These are phyloP conservation scores for Cenococcum geophilum DNA, from an alignment of 495 filamentous ascomycete species.

Conservation along the genomic window DNA sequence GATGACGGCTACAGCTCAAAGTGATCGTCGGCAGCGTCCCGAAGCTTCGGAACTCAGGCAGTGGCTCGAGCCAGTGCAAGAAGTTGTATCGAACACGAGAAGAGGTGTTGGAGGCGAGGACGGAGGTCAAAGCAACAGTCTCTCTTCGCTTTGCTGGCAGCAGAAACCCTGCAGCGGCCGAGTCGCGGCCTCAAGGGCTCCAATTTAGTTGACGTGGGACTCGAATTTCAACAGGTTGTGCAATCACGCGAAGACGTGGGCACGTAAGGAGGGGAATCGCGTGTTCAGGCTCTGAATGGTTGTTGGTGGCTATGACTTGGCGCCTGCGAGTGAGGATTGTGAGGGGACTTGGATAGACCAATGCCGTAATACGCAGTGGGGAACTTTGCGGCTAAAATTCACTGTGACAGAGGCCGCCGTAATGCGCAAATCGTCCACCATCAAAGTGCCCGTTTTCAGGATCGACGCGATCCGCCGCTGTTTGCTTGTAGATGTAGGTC, in stretches of 20 bases:
- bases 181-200: neutral
- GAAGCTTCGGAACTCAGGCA: neutral
- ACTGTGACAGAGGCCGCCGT: neutral
- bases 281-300: constrained; percentile 3
- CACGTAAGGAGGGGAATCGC: constrained; percentile 1
- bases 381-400: neutral
- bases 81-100: neutral
- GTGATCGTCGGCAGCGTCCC: neutral
- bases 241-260: neutral
- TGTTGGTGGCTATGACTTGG: neutral
- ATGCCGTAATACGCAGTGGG: constrained; percentile 4
- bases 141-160: constrained; percentile 9
- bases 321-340: constrained; percentile 1
- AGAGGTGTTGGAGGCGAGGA: neutral
- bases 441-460: neutral
- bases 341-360: constrained; percentile 3
- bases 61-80: neutral
- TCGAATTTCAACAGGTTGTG: constrained; percentile 1
- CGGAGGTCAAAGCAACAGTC: constrained; percentile 1
- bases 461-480: no score
- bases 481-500: no score
- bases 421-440: neutral
- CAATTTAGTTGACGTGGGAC: constrained; percentile 1
- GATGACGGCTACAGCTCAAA: neutral
- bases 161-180: neutral